These are phyloP conservation scores for Arxiozyma slooffiae DNA, from an alignment of 1,139 yeast genomes.

Conservation along the genomic window DNA sequence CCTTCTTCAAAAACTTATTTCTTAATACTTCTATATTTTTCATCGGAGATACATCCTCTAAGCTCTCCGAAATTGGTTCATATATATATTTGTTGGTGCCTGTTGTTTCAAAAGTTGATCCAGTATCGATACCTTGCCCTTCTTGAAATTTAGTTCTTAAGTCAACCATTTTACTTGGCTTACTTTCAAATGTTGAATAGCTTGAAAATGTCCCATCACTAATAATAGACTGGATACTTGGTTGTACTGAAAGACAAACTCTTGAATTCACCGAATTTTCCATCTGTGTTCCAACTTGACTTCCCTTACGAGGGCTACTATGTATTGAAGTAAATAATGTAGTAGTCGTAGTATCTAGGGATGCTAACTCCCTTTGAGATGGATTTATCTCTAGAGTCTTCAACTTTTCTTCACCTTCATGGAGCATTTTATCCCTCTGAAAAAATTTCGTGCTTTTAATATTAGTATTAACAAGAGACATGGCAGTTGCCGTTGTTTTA, in stretches of 20 bases:
- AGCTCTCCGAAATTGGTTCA: conserved; percentile 21
- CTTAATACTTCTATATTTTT: conserved; percentile 26
- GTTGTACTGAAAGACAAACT: conserved; percentile 15
- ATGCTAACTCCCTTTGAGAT: conserved; percentile 8
- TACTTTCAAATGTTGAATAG: conserved; percentile 3
- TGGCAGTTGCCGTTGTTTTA: background rate
- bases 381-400: conserved; percentile 15
- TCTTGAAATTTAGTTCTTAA: conserved; percentile 11
- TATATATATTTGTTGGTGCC: conserved; percentile 22
- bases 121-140: background rate
- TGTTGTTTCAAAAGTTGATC: conserved; percentile 7
- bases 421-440: conserved; percentile 19
- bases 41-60: conserved; percentile 27
- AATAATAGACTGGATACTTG: conserved; percentile 19
- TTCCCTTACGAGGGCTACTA: conserved; percentile 13
- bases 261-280: background rate
- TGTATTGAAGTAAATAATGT: conserved; percentile 13
- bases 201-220: conserved; percentile 12
- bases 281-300: background rate
- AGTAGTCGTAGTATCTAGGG: conserved; percentile 17
- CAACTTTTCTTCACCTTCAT: conserved; percentile 20
- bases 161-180: conserved; percentile 4
- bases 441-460: conserved; percentile 15
- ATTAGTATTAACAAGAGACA: conserved; percentile 1
- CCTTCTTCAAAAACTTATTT: conserved; percentile 21